A percentile compares a stretch with the other conserved stretches of the same genome.
Evolutionary conservation across 352 stramenopile genomes (phyloP).

Genomic region (Aphanomyces invadans): DNA sequence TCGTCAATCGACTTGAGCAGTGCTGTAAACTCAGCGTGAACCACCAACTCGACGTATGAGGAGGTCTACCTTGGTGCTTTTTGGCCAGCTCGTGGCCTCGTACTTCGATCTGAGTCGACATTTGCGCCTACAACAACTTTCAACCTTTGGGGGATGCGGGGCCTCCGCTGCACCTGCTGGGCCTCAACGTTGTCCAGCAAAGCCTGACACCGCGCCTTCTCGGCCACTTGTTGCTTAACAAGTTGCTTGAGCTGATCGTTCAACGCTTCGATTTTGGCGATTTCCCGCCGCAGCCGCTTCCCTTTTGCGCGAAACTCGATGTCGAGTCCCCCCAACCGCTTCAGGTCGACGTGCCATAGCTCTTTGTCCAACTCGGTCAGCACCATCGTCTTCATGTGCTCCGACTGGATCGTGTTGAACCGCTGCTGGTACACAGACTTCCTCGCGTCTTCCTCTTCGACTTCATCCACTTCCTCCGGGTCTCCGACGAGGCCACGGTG

Average conservation of each 20-base stretch:
- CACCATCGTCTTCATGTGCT: conserved; percentile 73
- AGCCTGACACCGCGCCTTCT: not conserved
- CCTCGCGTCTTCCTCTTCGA: conserved; percentile 65
- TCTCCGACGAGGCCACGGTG: conserved; percentile 77
- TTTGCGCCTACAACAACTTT: not conserved
- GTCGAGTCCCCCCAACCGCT: conserved; percentile 40
- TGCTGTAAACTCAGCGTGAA: not conserved
- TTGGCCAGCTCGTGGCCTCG: not conserved
- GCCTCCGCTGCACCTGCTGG: not conserved
- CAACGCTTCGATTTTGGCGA: not conserved
- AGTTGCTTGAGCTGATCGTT: not conserved
- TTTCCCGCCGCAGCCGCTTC: conserved; percentile 4
- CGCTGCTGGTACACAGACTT: conserved; percentile 44
- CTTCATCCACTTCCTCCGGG: conserved; percentile 41
- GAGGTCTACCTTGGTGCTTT: conserved; percentile 4
- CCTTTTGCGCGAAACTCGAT: conserved; percentile 28
- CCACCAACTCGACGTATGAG: too few species aligned
- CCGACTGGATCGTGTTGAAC: conserved; percentile 55
- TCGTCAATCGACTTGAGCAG: conserved; percentile 7
- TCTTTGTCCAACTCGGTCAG: conserved; percentile 68
- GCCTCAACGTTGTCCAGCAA: conserved; percentile 1
- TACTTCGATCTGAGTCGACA: not conserved
- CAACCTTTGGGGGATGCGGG: not conserved
- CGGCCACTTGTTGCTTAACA: not conserved
- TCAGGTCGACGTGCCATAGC: conserved; percentile 56